Evolutionary conservation across 1,284 basidiomycete species (phyloP).

Genomic region (Farysia itapuensis): DNA sequence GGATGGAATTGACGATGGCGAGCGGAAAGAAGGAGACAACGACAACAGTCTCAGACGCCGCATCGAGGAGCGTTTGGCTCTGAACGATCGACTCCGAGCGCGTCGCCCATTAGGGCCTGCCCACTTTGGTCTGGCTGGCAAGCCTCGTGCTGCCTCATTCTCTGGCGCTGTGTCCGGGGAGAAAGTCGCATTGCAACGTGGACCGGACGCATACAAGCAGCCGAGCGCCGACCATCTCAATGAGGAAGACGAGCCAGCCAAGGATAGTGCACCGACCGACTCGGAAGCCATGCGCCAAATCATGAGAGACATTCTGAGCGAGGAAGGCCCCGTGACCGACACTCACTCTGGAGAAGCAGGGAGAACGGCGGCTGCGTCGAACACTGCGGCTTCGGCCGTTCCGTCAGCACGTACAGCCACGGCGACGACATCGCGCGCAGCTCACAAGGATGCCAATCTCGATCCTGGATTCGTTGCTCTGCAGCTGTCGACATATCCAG

Average conservation of each 20-base stretch:
- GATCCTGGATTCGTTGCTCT: slow-evolving; percentile 86
- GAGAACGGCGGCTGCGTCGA: not conserved
- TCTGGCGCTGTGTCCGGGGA: slow-evolving; percentile 61
- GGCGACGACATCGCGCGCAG: not conserved
- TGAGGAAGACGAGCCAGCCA: not conserved
- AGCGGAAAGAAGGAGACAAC: not conserved
- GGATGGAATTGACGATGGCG: slow-evolving; percentile 1
- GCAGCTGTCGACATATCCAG: slow-evolving; percentile 70
- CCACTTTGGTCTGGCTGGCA: slow-evolving; percentile 35
- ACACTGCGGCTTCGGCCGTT: not conserved
- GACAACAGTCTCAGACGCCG: slow-evolving; percentile 18
- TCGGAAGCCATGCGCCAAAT: slow-evolving; percentile 37
- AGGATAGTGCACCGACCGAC: not conserved
- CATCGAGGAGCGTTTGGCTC: slow-evolving; percentile 25
- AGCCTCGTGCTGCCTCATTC: slow-evolving; percentile 72
- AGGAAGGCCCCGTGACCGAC: slow-evolving; percentile 4
- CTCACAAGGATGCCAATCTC: slow-evolving; percentile 61
- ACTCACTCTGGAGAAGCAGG: not conserved
- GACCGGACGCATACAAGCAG: slow-evolving; percentile 1
- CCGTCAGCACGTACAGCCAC: slow-evolving; percentile 2
- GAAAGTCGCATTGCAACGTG: not conserved
- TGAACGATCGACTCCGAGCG: slow-evolving; percentile 35
- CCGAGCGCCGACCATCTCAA: not conserved
- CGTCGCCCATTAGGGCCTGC: slow-evolving; percentile 36
- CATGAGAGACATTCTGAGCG: slow-evolving; percentile 35